Percentiles rank a stretch among this genome's conserved stretches.
phyloP scores from a whole-genome alignment of 495 filamentous ascomycete species.

The Hyphodiscus hymeniophilus region DNA sequence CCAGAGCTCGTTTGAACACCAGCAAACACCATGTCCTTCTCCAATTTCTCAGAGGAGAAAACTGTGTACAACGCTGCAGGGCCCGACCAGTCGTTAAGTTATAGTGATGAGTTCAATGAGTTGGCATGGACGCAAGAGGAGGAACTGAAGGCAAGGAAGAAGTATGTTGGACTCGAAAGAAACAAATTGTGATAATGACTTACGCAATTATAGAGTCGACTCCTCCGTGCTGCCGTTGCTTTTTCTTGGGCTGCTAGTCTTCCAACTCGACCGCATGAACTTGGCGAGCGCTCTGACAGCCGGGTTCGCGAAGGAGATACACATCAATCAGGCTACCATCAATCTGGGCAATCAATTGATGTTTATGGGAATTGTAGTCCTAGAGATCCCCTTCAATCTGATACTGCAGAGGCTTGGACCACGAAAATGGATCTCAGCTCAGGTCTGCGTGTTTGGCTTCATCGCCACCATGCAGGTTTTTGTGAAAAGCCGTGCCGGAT shows the following conservation, averaged over 20 bases:
- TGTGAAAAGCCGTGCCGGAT: constrained; percentile 62
- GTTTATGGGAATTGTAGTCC: constrained; percentile 40
- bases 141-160: too few relatives aligned
- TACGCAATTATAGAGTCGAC: background rate
- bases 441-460: constrained; percentile 76
- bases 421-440: constrained; percentile 56
- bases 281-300: constrained; percentile 27
- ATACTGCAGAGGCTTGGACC: constrained; percentile 53
- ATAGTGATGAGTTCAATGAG: too few relatives aligned
- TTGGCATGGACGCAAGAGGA: too few relatives aligned
- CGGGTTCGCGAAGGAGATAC: constrained; percentile 38
- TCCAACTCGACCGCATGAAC: constrained; percentile 65
- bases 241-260: constrained; percentile 35
- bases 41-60: too few relatives aligned
- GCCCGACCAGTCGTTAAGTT: too few relatives aligned
- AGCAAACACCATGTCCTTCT: too few relatives aligned
- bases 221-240: background rate
- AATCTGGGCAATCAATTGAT: constrained; percentile 15
- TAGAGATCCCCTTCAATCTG: constrained; percentile 84
- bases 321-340: constrained; percentile 3
- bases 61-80: too few relatives aligned
- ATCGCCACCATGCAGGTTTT: constrained; percentile 70
- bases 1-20: too few relatives aligned
- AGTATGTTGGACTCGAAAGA: too few relatives aligned
- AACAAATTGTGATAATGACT: too few relatives aligned